These are phyloP conservation scores for Arthrobotrys iridis DNA, from an alignment of 2,329 filamentous ascomycete species.

Conservation along the genomic window DNA sequence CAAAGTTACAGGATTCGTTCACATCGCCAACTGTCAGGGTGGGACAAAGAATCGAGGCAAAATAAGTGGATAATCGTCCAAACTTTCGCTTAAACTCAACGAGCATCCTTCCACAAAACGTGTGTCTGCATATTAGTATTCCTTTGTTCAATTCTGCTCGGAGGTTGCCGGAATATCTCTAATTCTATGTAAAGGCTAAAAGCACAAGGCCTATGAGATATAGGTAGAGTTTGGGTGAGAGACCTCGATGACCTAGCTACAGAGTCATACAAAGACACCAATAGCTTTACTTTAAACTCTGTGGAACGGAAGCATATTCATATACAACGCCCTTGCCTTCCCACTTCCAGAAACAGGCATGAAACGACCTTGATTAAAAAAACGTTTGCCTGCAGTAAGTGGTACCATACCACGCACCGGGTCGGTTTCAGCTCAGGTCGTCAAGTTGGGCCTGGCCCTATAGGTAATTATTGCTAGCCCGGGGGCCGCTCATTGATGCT, in stretches of 20 bases:
- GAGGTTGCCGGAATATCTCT: too few relatives aligned
- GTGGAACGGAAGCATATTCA: not conserved
- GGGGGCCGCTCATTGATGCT: too few relatives aligned
- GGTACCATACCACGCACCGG: too few relatives aligned
- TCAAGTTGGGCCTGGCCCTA: too few relatives aligned
- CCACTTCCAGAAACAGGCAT: not conserved
- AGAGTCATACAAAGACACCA: not conserved
- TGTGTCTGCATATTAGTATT: too few relatives aligned
- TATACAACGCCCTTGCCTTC: not conserved
- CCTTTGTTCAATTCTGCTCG: too few relatives aligned
- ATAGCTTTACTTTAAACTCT: too few relatives aligned
- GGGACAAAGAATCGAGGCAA: not conserved
- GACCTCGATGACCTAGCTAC: not conserved
- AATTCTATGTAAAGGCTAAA: not conserved
- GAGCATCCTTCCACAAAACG: not conserved
- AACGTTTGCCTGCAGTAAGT: too few relatives aligned
- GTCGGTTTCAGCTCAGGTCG: too few relatives aligned
- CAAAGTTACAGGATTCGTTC: not conserved
- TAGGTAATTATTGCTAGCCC: too few relatives aligned
- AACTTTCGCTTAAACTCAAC: too few relatives aligned
- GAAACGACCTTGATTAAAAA: not conserved
- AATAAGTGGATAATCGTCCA: too few relatives aligned
- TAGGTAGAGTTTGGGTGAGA: not conserved
- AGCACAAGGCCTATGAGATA: not conserved
- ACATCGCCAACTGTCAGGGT: conserved; percentile 14